Evolutionary conservation across 2,329 filamentous ascomycete genomes (phyloP).

Genomic region (Thermothelomyces thermophilus): DNA sequence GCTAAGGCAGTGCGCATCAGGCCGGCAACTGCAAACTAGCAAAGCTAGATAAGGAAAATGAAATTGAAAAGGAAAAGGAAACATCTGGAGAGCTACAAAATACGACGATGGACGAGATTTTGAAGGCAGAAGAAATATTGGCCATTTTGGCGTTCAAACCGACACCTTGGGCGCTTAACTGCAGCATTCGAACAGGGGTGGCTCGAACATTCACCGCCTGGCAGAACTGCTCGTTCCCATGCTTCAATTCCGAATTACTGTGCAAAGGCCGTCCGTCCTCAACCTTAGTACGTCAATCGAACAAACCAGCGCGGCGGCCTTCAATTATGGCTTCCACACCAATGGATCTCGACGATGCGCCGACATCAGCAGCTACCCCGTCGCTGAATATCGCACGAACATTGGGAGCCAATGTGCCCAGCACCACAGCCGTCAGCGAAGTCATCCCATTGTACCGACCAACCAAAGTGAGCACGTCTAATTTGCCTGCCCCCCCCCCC

Average conservation of each 20-base stretch:
- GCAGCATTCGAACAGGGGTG: too few relatives aligned
- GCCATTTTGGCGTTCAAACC: too few relatives aligned
- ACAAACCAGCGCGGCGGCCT: slow-evolving; percentile 1
- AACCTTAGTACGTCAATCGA: background rate
- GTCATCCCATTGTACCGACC: slow-evolving; percentile 72
- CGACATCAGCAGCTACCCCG: slow-evolving; percentile 35
- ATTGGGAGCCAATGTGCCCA: slow-evolving; percentile 35
- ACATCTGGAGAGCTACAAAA: too few relatives aligned
- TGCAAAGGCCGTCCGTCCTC: background rate
- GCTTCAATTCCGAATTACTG: background rate
- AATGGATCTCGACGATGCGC: slow-evolving; percentile 49
- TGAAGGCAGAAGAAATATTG: too few relatives aligned
- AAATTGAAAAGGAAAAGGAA: too few relatives aligned
- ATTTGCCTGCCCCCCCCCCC: background rate
- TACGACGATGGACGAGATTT: too few relatives aligned
- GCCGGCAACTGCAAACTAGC: too few relatives aligned
- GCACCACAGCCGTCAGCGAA: slow-evolving; percentile 65
- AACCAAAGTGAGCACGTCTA: slow-evolving; percentile 55
- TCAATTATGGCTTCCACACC: slow-evolving; percentile 44
- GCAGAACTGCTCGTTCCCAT: background rate
- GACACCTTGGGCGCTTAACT: too few relatives aligned
- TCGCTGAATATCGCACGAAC: slow-evolving; percentile 47
- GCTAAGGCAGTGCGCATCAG: too few relatives aligned
- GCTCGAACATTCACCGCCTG: background rate
- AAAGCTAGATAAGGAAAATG: too few relatives aligned